These are phyloP conservation scores for Mycena pura DNA, from an alignment of 768 basidiomycete species.

Conservation along the genomic window DNA sequence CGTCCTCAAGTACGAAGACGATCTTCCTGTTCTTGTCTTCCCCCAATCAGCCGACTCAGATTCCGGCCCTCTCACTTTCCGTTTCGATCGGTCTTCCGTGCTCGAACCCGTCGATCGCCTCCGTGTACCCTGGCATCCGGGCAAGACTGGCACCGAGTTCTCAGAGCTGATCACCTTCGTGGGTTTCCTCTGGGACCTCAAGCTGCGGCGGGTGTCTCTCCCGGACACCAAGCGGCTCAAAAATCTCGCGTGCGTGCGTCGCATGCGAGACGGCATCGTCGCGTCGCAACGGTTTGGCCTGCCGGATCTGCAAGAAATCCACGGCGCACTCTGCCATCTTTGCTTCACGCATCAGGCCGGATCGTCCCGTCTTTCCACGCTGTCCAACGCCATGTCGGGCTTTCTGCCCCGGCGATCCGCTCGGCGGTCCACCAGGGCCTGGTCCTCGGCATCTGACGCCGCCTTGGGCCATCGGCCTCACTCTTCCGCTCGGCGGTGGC, in stretches of 20 bases:
- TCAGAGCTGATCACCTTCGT: slow-evolving; percentile 24
- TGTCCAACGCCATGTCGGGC: slow-evolving; percentile 1
- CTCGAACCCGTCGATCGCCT: slow-evolving; percentile 20
- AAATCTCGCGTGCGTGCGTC: slow-evolving; percentile 15
- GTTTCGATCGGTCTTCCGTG: background rate
- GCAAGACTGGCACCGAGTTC: slow-evolving; percentile 29
- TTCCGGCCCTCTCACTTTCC: background rate
- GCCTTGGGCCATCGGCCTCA: too few species aligned
- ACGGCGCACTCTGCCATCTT: background rate
- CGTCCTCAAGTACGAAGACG: background rate
- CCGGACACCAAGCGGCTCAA: slow-evolving; percentile 34
- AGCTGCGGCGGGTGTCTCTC: slow-evolving; percentile 27
- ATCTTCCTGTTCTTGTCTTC: background rate
- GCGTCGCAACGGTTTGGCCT: background rate
- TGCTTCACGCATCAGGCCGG: background rate
- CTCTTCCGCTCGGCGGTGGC: too few species aligned
- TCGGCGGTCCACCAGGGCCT: too few species aligned
- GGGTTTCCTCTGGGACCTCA: slow-evolving; percentile 39
- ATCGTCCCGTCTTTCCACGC: background rate
- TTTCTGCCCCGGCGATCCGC: too few species aligned
- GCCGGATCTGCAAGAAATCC: background rate
- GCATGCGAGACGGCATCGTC: background rate
- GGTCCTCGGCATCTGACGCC: too few species aligned
- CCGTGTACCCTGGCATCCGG: slow-evolving; percentile 33
- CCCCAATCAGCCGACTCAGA: background rate